phyloP scores from a whole-genome alignment of 805 yeast genomes.

The Metschnikowia noctiluminum region DNA sequence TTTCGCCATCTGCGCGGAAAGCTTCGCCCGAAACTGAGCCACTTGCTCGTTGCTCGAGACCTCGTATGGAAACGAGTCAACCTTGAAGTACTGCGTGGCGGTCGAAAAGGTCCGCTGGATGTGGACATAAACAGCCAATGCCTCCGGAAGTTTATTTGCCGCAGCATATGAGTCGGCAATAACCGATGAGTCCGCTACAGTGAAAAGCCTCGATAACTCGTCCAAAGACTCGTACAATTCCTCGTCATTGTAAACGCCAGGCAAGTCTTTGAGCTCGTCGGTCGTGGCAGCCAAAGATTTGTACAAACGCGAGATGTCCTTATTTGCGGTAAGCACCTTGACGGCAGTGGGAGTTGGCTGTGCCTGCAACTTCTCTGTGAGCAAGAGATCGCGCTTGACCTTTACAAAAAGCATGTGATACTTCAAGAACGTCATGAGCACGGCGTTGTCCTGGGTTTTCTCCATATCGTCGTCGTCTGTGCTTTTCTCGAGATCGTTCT shows the following conservation, averaged over 20 bases:
- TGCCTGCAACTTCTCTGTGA: conserved; percentile 36
- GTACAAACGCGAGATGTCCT: conserved; percentile 48
- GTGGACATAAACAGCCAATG: conserved; percentile 41
- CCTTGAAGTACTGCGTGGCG: conserved; percentile 23
- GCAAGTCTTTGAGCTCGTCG: conserved; percentile 66
- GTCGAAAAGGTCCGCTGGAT: conserved; percentile 20
- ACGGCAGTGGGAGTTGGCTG: conserved; percentile 10
- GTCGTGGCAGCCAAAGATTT: conserved; percentile 52
- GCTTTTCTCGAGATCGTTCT: conserved; percentile 48
- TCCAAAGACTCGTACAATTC: conserved; percentile 55
- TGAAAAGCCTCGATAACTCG: conserved; percentile 46
- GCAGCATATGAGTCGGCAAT: conserved; percentile 46
- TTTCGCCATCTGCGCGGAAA: conserved; percentile 19
- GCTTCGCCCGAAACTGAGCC: conserved; percentile 17
- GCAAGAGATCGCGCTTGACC: conserved; percentile 64
- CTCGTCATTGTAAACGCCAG: conserved; percentile 90
- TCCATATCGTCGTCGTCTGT: conserved; percentile 50
- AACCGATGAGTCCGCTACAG: conserved; percentile 39
- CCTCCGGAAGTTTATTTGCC: conserved; percentile 40
- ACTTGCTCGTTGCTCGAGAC: conserved; percentile 39
- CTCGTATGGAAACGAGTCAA: conserved; percentile 39
- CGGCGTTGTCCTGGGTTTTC: conserved; percentile 66
- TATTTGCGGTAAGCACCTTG: conserved; percentile 16
- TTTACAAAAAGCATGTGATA: conserved; percentile 64
- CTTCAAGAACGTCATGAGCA: conserved; percentile 70